Evolutionary conservation across 768 basidiomycete species (phyloP), one percentile per base, ranked within the genome.

Genomic region (Sistotremastrum suecicum): DNA sequence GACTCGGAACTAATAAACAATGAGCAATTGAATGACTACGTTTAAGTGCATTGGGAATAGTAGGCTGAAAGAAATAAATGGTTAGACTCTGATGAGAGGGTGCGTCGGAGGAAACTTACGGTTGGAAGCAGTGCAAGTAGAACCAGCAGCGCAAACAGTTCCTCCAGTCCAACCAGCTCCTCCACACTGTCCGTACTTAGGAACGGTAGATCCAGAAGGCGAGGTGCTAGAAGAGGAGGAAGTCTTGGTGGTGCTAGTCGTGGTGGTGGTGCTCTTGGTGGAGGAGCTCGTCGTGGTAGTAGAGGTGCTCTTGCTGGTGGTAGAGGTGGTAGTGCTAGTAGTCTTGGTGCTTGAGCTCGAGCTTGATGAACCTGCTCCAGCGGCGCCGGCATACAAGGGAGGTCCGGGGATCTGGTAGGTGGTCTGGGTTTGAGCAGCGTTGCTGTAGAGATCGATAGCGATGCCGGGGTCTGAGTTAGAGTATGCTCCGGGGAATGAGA

Each of bases 331-430:
- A 20, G 20, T 20, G 20, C 20, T 20, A 20, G 20, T 20, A 20
- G 20, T 20, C 20, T 20, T 20, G 20, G 20, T 20, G 20, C 20
- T 20, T 20, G 20, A 20, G 20, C 20, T 20, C 20, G 20, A 20
- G 20, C 20, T 20, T 20, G 20, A 20, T 20, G 20, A 20, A 20
- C 20, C 20, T 20, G 20, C 20, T 20, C 20, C 20, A 20, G 20
- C 20, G 20, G 20, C 20, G 20, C 20, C 20, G 20, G 20, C 20
- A 20, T 45, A 53, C 1, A 53, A 30, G 5, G 51, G 46, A 32
- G 51, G 51, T 37, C 66, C 67, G 42, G 66, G 68, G 51, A 70
- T 69, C 33, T 57, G 54, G 58, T 69, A 70, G 43, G 56, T 66
- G 31, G 64, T 62, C 46, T 60, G 51, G 34, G 58, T 58, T 37